Conservation (phyloP, 1,139 yeast genomes). For the Suhomyces taliae region DNA sequence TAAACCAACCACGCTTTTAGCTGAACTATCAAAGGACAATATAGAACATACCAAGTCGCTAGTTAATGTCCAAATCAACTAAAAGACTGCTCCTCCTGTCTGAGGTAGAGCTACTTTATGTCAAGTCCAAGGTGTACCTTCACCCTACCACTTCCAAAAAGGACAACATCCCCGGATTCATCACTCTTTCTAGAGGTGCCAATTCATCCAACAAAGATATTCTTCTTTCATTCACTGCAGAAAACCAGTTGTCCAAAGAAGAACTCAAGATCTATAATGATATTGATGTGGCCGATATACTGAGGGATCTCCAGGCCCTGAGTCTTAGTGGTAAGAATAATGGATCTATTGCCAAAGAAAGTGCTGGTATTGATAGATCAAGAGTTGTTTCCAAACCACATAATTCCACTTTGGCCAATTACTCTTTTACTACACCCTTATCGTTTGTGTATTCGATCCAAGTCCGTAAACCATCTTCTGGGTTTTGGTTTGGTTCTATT, state of each 20-base stretch:
- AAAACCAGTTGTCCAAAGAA: slow-evolving; percentile 46
- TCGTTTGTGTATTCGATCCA: slow-evolving; percentile 74
- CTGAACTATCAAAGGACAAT: too few relatives aligned
- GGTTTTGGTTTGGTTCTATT: slow-evolving; percentile 92
- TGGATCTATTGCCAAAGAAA: neutral
- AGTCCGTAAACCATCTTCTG: slow-evolving; percentile 75
- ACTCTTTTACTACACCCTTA: slow-evolving; percentile 63
- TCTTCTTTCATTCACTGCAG: slow-evolving; percentile 76
- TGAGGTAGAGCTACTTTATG: slow-evolving; percentile 49
- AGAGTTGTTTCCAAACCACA: slow-evolving; percentile 52
- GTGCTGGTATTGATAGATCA: slow-evolving; percentile 11
- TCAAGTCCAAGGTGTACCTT: slow-evolving; percentile 70
- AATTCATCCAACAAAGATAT: slow-evolving; percentile 58
- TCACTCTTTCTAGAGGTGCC: slow-evolving; percentile 61
- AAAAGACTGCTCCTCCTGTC: slow-evolving; percentile 13
- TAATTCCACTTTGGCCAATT: slow-evolving; percentile 54
- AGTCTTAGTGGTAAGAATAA: slow-evolving; percentile 14
- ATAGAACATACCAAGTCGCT: too few relatives aligned
- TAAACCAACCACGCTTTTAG: too few relatives aligned
- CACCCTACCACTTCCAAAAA: slow-evolving; percentile 75
- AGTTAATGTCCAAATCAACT: neutral
- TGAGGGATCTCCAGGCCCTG: slow-evolving; percentile 20
- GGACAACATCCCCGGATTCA: slow-evolving; percentile 78
- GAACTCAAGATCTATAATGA: slow-evolving; percentile 51
- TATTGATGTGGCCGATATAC: slow-evolving; percentile 48